Percentiles rank a stretch among this genome's conserved stretches.
phyloP scores from a whole-genome alignment of 345 rosid genomes.

The Lumnitzera littorea region DNA sequence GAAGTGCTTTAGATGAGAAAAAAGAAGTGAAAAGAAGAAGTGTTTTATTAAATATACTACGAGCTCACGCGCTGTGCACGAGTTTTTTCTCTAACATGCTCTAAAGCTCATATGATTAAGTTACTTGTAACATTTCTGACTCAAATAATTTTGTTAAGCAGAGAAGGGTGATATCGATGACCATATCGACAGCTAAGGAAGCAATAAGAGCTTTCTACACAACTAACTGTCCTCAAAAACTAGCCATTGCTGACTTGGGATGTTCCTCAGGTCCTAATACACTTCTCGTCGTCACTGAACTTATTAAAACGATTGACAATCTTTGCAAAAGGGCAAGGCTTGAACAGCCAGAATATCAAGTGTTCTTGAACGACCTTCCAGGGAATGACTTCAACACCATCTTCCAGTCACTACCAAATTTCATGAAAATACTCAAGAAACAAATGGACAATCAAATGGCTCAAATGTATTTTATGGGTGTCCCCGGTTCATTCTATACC shows the following conservation, averaged over 20 bases:
- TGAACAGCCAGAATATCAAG: no score
- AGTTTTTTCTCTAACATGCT: no score
- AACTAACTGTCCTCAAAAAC: neutral
- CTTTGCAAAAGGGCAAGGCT: no score
- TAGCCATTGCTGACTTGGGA: slow-evolving; percentile 8
- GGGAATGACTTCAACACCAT: slow-evolving; percentile 37
- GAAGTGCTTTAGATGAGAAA: no score
- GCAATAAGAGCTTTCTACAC: neutral
- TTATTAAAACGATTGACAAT: neutral
- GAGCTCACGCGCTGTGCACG: no score
- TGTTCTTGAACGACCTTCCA: slow-evolving; percentile 33
- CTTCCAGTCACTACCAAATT: slow-evolving; percentile 17
- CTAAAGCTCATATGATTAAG: no score
- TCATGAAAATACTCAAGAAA: neutral
- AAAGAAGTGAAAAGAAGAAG: no score
- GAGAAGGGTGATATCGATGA: slow-evolving; percentile 1
- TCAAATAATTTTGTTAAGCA: neutral
- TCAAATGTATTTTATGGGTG: slow-evolving; percentile 24
- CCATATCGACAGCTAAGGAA: neutral
- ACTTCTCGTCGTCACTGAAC: slow-evolving; percentile 2
- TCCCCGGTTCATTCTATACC: slow-evolving; percentile 39
- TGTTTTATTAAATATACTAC: no score
- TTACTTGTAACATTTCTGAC: no score
- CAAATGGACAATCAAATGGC: neutral
- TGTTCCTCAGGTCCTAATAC: slow-evolving; percentile 3